Base-by-base conservation (phyloP, 805 yeast genomes). In the Citeromyces matritensis region DNA sequence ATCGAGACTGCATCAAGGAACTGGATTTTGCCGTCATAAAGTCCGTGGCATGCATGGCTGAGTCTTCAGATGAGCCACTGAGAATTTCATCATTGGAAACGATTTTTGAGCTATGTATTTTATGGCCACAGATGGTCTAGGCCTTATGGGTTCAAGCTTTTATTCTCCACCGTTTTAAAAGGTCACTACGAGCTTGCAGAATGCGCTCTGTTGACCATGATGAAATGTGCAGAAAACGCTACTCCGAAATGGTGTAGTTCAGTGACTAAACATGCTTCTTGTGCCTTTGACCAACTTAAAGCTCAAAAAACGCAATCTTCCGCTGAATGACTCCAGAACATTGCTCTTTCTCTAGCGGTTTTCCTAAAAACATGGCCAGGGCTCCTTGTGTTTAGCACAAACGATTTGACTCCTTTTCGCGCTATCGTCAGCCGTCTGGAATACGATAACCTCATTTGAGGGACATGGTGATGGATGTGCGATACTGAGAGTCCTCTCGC, bases 301-400 rank as follows among this genome's bases (percentile, higher is more conserved):
- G 27, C 58, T 62, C 6, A 68, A 67, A n/a, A n/a, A 32, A 47
- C 63, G 19, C 63, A 63, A 35, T 51, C 59, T 19, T 15, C 29
- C 7, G 19, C 37, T 3, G 76, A 70, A 25, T 69, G 63, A 39
- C 54, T 84, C 19, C 78, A 76, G 35, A 66, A 63, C 36, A 57
- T 72, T 9, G 69, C 85, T 0, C 61, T 67, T 27, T 58, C 83
- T 6, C 48, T 88, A 2, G 55, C 79, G 0, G 48, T 66, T 4
- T 54, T 82, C 15, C 51, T 88, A 30, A 79, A 82, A 37, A 63
- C 73, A 23, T 77, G 88, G 72, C 62, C 79, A 9, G 99, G 98
- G 0, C 15, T 26, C 15, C 13, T 14, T 13, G 17, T 26, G 10
- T 68, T 76, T 41, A 64, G 79, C 1, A 60, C 66, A 34, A 58